Percentiles rank a stretch among this genome's conserved stretches.
Evolutionary conservation across 1,284 basidiomycete genomes (phyloP).

Genomic region (Ganoderma lucidum): DNA sequence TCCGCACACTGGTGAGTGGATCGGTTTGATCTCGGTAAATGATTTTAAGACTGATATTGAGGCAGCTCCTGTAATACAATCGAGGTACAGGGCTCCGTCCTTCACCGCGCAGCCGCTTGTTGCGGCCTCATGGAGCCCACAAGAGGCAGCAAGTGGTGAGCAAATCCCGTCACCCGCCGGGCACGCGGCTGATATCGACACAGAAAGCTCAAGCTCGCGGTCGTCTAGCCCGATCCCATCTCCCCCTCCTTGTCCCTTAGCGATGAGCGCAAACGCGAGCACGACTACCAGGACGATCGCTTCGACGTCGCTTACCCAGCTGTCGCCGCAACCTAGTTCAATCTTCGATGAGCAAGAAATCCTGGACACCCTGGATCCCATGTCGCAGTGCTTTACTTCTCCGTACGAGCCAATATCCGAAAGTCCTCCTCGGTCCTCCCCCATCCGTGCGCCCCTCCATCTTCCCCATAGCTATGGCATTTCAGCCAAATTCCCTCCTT

Average conservation of each 20-base stretch:
- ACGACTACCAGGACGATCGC: neutral
- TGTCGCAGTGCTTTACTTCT: slow-evolving; percentile 4
- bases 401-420: neutral
- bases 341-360: slow-evolving; percentile 29
- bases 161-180: neutral
- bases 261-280: neutral
- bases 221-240: slow-evolving; percentile 7
- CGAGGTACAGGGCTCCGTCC: neutral
- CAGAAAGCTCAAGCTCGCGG: neutral
- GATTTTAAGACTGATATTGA: neutral
- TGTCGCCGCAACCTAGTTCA: slow-evolving; percentile 19
- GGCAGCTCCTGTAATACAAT: neutral
- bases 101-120: slow-evolving; percentile 18
- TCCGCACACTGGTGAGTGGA: neutral
- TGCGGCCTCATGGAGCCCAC: slow-evolving; percentile 21
- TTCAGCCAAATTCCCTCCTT: neutral
- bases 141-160: slow-evolving; percentile 16
- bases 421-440: neutral
- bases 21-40: neutral
- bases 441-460: neutral
- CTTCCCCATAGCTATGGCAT: neutral
- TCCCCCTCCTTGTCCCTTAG: neutral
- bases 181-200: too few species aligned
- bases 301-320: neutral
- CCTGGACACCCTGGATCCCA: slow-evolving; percentile 7